Evolutionary conservation across 116 monocot species (phyloP).

Genomic region (Iris pallida): DNA sequence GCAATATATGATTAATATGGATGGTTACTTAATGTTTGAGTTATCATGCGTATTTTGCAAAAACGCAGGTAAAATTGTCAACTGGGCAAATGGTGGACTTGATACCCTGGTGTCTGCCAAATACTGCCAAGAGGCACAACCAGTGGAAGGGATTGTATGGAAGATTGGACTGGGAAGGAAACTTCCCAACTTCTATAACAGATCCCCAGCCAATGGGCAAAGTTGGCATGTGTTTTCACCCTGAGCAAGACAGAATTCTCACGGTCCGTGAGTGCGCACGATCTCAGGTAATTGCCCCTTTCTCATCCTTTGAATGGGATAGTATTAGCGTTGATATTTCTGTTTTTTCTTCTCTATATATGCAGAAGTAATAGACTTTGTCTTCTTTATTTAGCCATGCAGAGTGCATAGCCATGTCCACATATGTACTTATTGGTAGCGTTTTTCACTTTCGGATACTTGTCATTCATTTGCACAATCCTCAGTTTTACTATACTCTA

Average conservation of each 20-base stretch:
- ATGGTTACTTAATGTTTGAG: background rate
- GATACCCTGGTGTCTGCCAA: constrained; percentile 94
- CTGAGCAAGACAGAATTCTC: constrained; percentile 75
- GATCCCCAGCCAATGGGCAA: constrained; percentile 90
- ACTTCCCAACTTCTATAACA: constrained; percentile 89
- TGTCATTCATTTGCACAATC: too few relatives aligned
- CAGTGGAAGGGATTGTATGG: constrained; percentile 95
- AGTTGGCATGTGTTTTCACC: constrained; percentile 90
- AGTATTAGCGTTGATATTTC: background rate
- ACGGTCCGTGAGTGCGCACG: constrained; percentile 82
- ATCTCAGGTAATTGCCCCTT: constrained; percentile 54
- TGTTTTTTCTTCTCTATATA: background rate
- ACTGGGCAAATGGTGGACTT: constrained; percentile 70
- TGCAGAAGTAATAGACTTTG: background rate
- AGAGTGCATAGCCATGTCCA: too few relatives aligned
- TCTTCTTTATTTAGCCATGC: background rate
- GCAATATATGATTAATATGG: background rate
- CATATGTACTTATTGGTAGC: too few relatives aligned
- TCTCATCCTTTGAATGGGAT: background rate
- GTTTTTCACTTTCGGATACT: too few relatives aligned
- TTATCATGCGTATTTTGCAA: background rate
- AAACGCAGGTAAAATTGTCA: constrained; percentile 67
- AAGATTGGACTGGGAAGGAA: constrained; percentile 89
- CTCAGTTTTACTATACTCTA: too few relatives aligned
- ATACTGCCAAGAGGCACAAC: constrained; percentile 89